These are phyloP conservation scores for Schizosaccharomyces lindneri DNA, from an alignment of 805 yeast genomes.

Conservation along the genomic window DNA sequence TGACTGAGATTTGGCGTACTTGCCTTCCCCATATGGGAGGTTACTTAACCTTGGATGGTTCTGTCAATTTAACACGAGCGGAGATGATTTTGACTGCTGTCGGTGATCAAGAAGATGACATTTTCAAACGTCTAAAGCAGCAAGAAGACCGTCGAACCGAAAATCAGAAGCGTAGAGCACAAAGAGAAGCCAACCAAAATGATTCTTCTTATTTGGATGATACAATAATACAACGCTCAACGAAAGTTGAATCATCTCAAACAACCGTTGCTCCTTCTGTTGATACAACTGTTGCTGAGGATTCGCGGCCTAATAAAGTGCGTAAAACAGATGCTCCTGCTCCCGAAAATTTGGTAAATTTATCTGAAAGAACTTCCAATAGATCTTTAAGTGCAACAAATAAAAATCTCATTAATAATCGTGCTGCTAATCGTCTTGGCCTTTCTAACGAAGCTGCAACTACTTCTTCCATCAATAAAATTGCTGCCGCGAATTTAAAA, in stretches of 20 bases:
- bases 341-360: background rate
- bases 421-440: slow-evolving; percentile 2
- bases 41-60: slow-evolving; percentile 78
- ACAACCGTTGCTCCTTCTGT: background rate
- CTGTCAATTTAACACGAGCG: slow-evolving; percentile 47
- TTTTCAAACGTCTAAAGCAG: slow-evolving; percentile 44
- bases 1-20: slow-evolving; percentile 65
- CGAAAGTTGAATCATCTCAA: background rate
- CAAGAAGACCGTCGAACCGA: slow-evolving; percentile 47
- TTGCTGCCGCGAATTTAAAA: background rate
- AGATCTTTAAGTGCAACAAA: slow-evolving; percentile 4
- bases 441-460: background rate
- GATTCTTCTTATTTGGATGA: background rate
- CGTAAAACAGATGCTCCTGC: background rate
- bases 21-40: slow-evolving; percentile 40
- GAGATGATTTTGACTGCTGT: slow-evolving; percentile 41
- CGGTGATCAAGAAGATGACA: slow-evolving; percentile 50
- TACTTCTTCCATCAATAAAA: background rate
- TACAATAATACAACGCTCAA: background rate
- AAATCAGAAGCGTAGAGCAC: slow-evolving; percentile 31
- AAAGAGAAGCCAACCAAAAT: background rate
- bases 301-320: background rate
- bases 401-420: background rate
- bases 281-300: background rate
- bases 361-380: slow-evolving; percentile 3